Evolutionary conservation across 805 yeast genomes (phyloP).

Genomic region (Ogataea henricii): DNA sequence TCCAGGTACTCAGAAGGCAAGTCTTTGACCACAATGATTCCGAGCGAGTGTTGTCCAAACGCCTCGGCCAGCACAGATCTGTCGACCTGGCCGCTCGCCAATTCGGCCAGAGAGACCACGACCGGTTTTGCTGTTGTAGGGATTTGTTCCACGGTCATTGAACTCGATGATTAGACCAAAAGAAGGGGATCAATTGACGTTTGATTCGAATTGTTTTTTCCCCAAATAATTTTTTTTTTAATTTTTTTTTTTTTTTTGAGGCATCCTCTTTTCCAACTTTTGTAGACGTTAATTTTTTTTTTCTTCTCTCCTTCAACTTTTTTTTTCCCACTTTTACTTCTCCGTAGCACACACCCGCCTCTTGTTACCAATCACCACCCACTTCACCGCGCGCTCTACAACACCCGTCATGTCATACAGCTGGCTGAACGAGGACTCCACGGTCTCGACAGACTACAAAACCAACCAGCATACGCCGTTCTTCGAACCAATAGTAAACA

Average conservation of each 20-base stretch:
- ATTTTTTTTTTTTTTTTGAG: no score
- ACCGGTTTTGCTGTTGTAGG: constrained; percentile 8
- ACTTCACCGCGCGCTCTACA: background rate
- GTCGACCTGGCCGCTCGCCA: constrained; percentile 3
- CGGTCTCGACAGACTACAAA: constrained; percentile 28
- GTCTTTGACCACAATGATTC: constrained; percentile 50
- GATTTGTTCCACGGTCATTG: background rate
- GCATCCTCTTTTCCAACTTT: background rate
- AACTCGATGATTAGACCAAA: no score
- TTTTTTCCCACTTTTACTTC: background rate
- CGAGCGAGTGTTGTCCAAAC: constrained; percentile 58
- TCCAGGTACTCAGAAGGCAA: constrained; percentile 41
- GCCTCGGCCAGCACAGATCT: constrained; percentile 40
- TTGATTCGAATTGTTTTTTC: no score
- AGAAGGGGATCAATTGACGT: no score
- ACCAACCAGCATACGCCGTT: constrained; percentile 42
- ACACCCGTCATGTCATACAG: constrained; percentile 20
- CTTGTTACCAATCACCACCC: no score
- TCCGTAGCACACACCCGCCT: no score
- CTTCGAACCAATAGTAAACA: constrained; percentile 45
- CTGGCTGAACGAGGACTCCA: constrained; percentile 31
- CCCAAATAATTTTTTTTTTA: no score
- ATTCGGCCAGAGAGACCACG: constrained; percentile 14
- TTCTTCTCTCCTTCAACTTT: background rate
- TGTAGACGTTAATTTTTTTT: background rate